A percentile compares a stretch with the other conserved stretches of the same genome.
Evolutionary conservation across 495 filamentous ascomycete species (phyloP).

Genomic region (Aspergillus indologenus): DNA sequence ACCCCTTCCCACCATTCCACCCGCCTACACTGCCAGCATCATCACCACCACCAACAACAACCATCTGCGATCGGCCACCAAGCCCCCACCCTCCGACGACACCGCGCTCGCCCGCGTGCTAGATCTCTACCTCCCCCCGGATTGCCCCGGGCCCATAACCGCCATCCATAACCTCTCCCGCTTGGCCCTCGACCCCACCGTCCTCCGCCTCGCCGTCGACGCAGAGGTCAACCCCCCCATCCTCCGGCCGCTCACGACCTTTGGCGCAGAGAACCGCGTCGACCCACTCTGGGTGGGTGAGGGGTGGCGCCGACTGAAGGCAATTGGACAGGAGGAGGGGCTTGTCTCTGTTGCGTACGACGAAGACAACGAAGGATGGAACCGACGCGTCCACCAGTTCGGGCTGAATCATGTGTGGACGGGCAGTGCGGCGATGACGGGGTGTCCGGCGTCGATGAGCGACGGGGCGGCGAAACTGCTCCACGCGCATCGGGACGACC

Average conservation of each 20-base stretch:
- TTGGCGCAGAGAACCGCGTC: neutral
- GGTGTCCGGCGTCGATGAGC: neutral
- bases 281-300: neutral
- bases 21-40: too few relatives aligned
- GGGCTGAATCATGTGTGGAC: neutral
- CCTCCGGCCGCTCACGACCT: neutral
- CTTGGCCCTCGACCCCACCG: neutral
- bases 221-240: neutral
- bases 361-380: neutral
- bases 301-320: neutral
- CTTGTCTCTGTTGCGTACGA: neutral
- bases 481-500: neutral
- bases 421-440: neutral
- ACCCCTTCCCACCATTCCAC: too few relatives aligned
- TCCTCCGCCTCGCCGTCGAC: neutral
- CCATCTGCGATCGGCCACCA: too few relatives aligned
- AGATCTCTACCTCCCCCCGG: neutral
- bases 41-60: too few relatives aligned
- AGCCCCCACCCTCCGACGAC: too few relatives aligned
- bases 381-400: conserved; percentile 1
- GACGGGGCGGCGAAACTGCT: neutral
- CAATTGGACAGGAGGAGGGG: neutral
- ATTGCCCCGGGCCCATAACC: neutral
- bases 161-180: neutral
- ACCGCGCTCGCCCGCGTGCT: too few relatives aligned